These are phyloP conservation scores for Aspergillus carlsbadensis DNA, from an alignment of 495 filamentous ascomycete genomes.

Conservation along the genomic window DNA sequence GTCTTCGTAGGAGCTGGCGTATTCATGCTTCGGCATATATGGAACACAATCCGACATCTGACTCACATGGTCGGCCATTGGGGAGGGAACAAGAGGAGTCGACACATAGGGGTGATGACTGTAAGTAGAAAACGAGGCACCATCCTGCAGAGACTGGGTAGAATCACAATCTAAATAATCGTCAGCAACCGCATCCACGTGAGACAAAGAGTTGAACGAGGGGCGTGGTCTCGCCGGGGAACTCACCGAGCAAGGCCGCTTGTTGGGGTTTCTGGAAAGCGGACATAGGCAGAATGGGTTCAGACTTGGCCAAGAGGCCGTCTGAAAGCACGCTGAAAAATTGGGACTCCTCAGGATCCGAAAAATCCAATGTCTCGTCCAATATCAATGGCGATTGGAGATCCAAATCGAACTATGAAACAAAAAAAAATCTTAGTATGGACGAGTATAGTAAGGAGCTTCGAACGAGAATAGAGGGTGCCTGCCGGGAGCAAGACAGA, in stretches of 20 bases:
- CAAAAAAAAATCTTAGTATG: conserved; percentile 23
- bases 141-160: conserved; percentile 45
- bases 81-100: conserved; percentile 43
- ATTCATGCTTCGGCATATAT: conserved; percentile 42
- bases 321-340: conserved; percentile 48
- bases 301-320: conserved; percentile 54
- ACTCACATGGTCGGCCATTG: conserved; percentile 46
- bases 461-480: not conserved
- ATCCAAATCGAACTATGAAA: conserved; percentile 41
- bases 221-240: not conserved
- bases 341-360: conserved; percentile 48
- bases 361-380: conserved; percentile 53
- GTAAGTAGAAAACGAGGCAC: conserved; percentile 43
- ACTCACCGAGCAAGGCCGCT: conserved; percentile 44
- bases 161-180: conserved; percentile 40
- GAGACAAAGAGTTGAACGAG: not conserved
- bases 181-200: conserved; percentile 1
- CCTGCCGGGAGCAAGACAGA: conserved; percentile 5
- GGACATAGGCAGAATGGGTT: conserved; percentile 54
- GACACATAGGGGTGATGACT: conserved; percentile 45
- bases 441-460: conserved; percentile 12
- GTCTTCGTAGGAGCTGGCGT: conserved; percentile 48
- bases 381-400: conserved; percentile 54
- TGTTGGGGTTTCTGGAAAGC: conserved; percentile 45
- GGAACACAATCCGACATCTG: conserved; percentile 45